Evolutionary conservation across 768 basidiomycete species (phyloP).

Genomic region (Kwoniella pini): DNA sequence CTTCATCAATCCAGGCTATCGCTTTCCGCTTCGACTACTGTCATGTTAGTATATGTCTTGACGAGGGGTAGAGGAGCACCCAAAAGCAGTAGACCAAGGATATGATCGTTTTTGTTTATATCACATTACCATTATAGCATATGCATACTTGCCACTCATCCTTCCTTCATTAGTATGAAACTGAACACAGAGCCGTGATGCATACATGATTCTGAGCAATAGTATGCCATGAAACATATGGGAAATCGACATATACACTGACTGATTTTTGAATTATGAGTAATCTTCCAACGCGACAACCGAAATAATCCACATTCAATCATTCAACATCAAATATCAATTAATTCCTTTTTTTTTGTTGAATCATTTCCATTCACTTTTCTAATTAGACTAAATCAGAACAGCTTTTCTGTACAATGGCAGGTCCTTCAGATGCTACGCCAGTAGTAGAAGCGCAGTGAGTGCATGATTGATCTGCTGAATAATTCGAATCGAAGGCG

Average conservation of each 20-base stretch:
- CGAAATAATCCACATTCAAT: not conserved
- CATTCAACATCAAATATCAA: not conserved
- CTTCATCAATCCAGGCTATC: slow-evolving; percentile 76
- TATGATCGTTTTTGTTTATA: slow-evolving; percentile 3
- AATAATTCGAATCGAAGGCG: too few species aligned
- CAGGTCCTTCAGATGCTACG: slow-evolving; percentile 44
- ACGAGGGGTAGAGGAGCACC: slow-evolving; percentile 26
- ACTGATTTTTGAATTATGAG: too few species aligned
- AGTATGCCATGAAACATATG: too few species aligned
- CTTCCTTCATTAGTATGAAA: not conserved
- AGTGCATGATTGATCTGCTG: slow-evolving; percentile 17
- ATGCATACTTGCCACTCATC: slow-evolving; percentile 16
- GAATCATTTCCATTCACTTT: not conserved
- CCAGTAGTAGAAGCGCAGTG: slow-evolving; percentile 49
- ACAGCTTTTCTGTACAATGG: slow-evolving; percentile 15
- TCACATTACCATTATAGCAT: slow-evolving; percentile 4
- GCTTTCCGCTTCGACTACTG: slow-evolving; percentile 76
- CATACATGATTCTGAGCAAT: too few species aligned
- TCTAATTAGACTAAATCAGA: too few species aligned
- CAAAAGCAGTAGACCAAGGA: slow-evolving; percentile 6
- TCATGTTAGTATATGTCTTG: slow-evolving; percentile 61
- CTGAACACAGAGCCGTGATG: too few species aligned
- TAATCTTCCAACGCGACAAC: slow-evolving; percentile 13
- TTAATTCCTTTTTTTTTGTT: slow-evolving; percentile 6
- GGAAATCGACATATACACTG: too few species aligned